Conservation (phyloP, 129 eudicot species). For the Pittosporum tobira region DNA sequence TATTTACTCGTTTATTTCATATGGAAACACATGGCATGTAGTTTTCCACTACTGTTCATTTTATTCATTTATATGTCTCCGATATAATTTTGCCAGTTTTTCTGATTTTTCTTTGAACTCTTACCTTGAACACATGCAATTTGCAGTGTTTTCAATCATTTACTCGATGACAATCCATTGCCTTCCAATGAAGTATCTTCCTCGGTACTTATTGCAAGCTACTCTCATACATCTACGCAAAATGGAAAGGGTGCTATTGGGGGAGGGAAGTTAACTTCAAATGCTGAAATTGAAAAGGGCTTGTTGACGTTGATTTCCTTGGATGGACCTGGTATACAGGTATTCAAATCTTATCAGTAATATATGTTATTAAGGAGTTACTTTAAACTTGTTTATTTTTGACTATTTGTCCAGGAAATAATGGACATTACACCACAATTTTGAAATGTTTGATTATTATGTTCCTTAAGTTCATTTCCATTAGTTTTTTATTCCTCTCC, state of each 20-base stretch:
- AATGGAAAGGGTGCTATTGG: constrained; percentile 64
- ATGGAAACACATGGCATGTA: neutral
- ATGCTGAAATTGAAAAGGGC: constrained; percentile 75
- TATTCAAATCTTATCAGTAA: constrained; percentile 10
- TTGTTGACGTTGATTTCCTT: constrained; percentile 69
- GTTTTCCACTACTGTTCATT: neutral
- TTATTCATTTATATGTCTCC: constrained; percentile 11
- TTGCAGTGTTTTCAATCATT: constrained; percentile 71
- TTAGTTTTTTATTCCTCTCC: constrained; percentile 21
- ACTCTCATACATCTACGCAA: constrained; percentile 40
- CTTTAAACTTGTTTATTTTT: neutral
- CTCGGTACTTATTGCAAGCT: constrained; percentile 80
- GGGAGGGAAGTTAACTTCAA: constrained; percentile 53
- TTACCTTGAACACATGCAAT: constrained; percentile 11
- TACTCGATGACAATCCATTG: constrained; percentile 89
- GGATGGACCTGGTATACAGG: constrained; percentile 90
- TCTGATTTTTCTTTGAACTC: neutral
- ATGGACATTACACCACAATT: neutral
- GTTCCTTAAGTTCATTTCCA: constrained; percentile 15
- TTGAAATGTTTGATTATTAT: constrained; percentile 6
- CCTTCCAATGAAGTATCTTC: constrained; percentile 84
- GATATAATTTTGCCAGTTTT: neutral
- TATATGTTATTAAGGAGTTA: neutral
- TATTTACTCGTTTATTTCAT: neutral
- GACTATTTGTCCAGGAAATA: neutral